A percentile compares a stretch with the other conserved stretches of the same genome.
phyloP scores from a whole-genome alignment of 352 stramenopile species.

The Blastocystis sp. region DNA sequence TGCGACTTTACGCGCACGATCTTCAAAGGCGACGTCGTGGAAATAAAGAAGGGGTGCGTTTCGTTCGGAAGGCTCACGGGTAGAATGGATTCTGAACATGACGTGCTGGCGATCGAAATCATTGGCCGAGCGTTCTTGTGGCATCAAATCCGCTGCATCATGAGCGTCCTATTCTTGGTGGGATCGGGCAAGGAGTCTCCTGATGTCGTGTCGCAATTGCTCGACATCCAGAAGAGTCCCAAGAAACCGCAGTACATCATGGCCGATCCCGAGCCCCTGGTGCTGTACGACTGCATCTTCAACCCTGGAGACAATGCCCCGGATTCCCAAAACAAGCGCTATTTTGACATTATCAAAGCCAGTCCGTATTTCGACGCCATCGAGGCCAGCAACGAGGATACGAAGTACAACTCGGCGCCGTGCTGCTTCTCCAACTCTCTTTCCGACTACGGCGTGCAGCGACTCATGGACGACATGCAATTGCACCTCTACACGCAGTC shows the following conservation, averaged over 20 bases:
- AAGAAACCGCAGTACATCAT: constrained; percentile 67
- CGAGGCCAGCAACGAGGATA: constrained; percentile 10
- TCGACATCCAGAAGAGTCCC: constrained; percentile 53
- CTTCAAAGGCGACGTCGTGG: constrained; percentile 43
- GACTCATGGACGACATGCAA: background rate
- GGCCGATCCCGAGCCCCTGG: constrained; percentile 55
- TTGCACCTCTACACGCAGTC: background rate
- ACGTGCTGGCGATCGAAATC: constrained; percentile 65
- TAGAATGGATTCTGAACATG: constrained; percentile 9
- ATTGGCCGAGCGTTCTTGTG: constrained; percentile 59
- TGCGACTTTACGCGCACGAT: constrained; percentile 65
- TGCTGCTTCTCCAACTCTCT: constrained; percentile 34
- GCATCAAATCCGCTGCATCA: constrained; percentile 70
- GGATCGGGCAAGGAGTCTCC: constrained; percentile 36
- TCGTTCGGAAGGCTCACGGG: background rate
- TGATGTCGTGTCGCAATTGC: constrained; percentile 17
- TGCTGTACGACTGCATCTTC: constrained; percentile 66
- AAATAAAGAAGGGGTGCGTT: constrained; percentile 30
- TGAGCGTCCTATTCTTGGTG: constrained; percentile 61
- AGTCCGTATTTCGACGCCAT: constrained; percentile 13
- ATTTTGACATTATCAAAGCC: constrained; percentile 30
- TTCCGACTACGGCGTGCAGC: background rate
- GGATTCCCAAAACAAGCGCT: background rate
- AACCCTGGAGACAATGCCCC: background rate
- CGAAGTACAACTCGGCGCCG: constrained; percentile 43